Evolutionary conservation across 1,284 basidiomycete genomes (phyloP).

Genomic region (Inonotus obliquus): DNA sequence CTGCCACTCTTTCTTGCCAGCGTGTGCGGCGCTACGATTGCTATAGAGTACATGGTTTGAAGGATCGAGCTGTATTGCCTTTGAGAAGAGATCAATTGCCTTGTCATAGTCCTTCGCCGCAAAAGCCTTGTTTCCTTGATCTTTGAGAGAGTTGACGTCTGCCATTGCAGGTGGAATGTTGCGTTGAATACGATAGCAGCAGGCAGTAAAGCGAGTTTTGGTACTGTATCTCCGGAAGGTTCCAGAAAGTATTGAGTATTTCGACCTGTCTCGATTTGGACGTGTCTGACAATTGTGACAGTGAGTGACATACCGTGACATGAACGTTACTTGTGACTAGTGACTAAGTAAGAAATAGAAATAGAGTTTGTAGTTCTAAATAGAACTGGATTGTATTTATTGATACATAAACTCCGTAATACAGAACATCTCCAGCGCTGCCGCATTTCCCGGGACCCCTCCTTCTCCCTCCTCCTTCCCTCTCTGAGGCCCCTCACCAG

Average conservation of each 20-base stretch:
- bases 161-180: constrained; percentile 5
- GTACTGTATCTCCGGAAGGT: constrained; percentile 2
- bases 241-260: not conserved
- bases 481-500: not conserved
- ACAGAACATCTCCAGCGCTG: not conserved
- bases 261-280: not conserved
- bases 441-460: not conserved
- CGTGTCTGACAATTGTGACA: not conserved
- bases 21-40: constrained; percentile 88
- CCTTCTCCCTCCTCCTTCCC: not conserved
- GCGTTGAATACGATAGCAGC: not conserved
- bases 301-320: not conserved
- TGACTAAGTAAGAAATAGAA: no score
- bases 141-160: constrained; percentile 61
- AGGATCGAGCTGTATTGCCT: constrained; percentile 83
- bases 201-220: not conserved
- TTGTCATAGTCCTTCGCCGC: constrained; percentile 88
- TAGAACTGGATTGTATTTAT: not conserved
- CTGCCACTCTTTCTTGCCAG: constrained; percentile 76
- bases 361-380: constrained; percentile 3
- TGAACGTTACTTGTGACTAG: not conserved
- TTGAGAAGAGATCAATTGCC: constrained; percentile 83
- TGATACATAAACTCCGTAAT: not conserved
- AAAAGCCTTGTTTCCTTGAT: constrained; percentile 95
- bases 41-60: constrained; percentile 89